A percentile compares a stretch with the other conserved stretches of the same genome.
Evolutionary conservation across 2,329 filamentous ascomycete genomes (phyloP).

Genomic region (Claviceps cyperi): DNA sequence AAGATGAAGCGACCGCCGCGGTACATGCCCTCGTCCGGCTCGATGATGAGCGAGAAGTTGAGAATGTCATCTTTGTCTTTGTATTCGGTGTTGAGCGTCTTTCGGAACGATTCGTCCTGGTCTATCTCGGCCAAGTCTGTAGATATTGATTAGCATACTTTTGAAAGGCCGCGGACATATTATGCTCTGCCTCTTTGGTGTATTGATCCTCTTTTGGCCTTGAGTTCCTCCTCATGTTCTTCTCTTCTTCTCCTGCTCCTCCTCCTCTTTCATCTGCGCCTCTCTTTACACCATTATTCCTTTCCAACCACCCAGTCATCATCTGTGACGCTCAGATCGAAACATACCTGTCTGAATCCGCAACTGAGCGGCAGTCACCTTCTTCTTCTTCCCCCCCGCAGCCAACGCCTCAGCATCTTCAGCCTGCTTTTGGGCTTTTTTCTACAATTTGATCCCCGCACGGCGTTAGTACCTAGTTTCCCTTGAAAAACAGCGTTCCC

Average conservation of each 20-base stretch:
- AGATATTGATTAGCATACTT: no score
- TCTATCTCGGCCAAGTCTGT: constrained; percentile 65
- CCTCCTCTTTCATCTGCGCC: neutral
- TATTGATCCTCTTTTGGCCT: neutral
- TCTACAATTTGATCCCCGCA: constrained; percentile 34
- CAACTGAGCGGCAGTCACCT: constrained; percentile 90
- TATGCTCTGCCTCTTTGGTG: neutral
- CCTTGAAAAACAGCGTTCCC: neutral
- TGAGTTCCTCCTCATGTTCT: neutral
- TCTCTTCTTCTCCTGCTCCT: neutral
- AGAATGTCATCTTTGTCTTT: constrained; percentile 75
- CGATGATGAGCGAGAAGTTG: constrained; percentile 68
- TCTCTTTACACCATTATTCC: no score
- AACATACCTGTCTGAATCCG: constrained; percentile 81
- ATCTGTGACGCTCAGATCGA: no score
- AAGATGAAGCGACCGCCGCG: constrained; percentile 79
- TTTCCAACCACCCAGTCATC: no score
- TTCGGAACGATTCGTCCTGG: constrained; percentile 41
- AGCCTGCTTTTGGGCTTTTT: constrained; percentile 93
- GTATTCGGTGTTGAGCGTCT: constrained; percentile 70
- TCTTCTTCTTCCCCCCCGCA: constrained; percentile 81
- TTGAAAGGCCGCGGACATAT: no score
- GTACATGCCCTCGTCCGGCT: constrained; percentile 80
- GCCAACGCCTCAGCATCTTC: constrained; percentile 63
- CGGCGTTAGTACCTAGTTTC: constrained; percentile 6